These are phyloP conservation scores for Solanum pennellii DNA, from an alignment of 257 asterid genomes.

Conservation along the genomic window DNA sequence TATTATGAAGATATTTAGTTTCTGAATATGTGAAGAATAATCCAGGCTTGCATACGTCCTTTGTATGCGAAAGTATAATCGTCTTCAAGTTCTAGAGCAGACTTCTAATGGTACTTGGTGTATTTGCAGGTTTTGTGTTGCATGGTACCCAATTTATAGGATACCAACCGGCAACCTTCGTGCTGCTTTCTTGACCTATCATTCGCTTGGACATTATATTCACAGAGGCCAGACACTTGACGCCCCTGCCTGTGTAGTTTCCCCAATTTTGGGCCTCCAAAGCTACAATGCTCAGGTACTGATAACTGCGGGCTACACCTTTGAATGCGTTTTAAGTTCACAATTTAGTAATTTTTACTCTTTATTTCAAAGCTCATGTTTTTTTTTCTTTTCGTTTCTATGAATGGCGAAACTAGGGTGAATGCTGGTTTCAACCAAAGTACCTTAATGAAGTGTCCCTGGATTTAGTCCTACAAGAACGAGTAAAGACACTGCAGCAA, in stretches of 20 bases:
- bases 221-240: not conserved
- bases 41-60: not conserved
- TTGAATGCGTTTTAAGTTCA: not conserved
- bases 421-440: constrained; percentile 15
- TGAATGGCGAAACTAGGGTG: not conserved
- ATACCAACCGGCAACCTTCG: constrained; percentile 13
- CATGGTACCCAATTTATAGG: constrained; percentile 19
- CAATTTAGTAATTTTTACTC: not conserved
- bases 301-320: not conserved
- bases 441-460: not conserved
- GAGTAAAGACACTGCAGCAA: constrained; percentile 3
- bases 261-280: constrained; percentile 13
- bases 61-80: not conserved
- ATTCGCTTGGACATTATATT: constrained; percentile 21
- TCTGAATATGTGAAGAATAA: not conserved
- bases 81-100: not conserved
- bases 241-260: not conserved
- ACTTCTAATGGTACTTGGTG: not conserved
- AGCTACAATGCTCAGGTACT: constrained; percentile 17
- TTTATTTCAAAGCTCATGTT: not conserved
- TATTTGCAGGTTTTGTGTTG: constrained; percentile 16
- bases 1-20: too few species aligned
- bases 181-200: constrained; percentile 18
- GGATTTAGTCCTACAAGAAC: not conserved
- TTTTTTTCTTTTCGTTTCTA: not conserved